Evolutionary conservation across 352 stramenopile species (phyloP), one percentile per base, ranked within the genome.

Genomic region (Phytophthora europaea): DNA sequence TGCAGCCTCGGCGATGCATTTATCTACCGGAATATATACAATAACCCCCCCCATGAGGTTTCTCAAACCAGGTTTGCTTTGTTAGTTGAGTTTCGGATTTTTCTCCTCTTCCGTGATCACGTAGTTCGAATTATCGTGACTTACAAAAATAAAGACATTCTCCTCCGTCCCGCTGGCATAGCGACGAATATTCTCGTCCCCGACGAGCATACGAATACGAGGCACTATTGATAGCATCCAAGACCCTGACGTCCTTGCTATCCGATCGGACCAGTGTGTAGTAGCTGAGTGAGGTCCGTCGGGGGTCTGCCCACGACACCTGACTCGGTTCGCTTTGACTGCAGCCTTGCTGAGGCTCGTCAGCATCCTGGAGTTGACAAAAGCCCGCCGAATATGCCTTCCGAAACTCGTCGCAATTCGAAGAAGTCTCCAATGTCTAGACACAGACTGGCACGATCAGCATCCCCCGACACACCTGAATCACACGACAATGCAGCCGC

Each of bases 181-280:
- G 8, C 16, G 43, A 53, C 47, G 20, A 53, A 53, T 28, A 53
- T 53, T 53, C 47, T 53, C 12, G 47, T 53, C 47, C 10, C n/a
- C 20, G 23, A 16, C 22, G 8, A 20, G 18, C 26, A 28, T 45
- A 22, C 40, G 15, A 45, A 50, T 8, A 6, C 12, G 23, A 54
- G 6, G 16, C 33, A 68, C 61, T 68, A 68, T 68, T 68, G 61
- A 68, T 68, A 75, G 68, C 62, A 20, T 57, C 52, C 20, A 38
- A 22, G 4, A 13, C 52, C 33, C 38, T 23, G 10, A n/a, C 16
- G 26, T 6, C n/a, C 34, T 62, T 51, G n/a, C 9, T 6, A 36
- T 28, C 33, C 34, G 34, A 36, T 36, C 18, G 36, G 15, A 56
- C 26, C 50, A 56, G 22, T 56, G 12, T 56, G 50, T 22, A 3